These are phyloP conservation scores for Mangifera indica DNA, from an alignment of 345 rosid species.

Conservation along the genomic window DNA sequence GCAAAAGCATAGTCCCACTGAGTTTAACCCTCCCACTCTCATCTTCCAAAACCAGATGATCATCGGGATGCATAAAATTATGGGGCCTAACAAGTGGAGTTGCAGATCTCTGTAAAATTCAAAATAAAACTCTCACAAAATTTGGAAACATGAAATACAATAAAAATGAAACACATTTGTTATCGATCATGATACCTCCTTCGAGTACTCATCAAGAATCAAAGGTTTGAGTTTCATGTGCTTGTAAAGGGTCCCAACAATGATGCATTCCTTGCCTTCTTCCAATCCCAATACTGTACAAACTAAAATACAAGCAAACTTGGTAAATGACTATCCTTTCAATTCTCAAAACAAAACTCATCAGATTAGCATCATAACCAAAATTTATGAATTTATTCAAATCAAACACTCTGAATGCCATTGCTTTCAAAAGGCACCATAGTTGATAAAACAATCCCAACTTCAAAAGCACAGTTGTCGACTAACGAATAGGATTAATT, in stretches of 20 bases:
- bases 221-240: constrained; percentile 96
- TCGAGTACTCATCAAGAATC: constrained; percentile 95
- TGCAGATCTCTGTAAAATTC: constrained; percentile 65
- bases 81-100: constrained; percentile 74
- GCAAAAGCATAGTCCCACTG: constrained; percentile 56
- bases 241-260: constrained; percentile 91
- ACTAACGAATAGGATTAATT: too few species aligned
- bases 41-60: constrained; percentile 81
- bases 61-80: constrained; percentile 82
- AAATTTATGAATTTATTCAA: not conserved
- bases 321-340: not conserved
- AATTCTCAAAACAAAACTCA: not conserved
- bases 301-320: constrained; percentile 42
- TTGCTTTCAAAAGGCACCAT: not conserved
- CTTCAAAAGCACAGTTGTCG: not conserved
- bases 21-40: constrained; percentile 96
- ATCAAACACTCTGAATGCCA: not conserved
- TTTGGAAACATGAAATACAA: not conserved
- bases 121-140: constrained; percentile 2
- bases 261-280: constrained; percentile 76
- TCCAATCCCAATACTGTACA: constrained; percentile 80
- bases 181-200: constrained; percentile 46
- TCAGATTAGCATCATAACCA: not conserved
- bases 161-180: constrained; percentile 7
- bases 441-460: not conserved